These are phyloP conservation scores for Metschnikowia vanudenii DNA, from an alignment of 805 yeast genomes.

Conservation along the genomic window DNA sequence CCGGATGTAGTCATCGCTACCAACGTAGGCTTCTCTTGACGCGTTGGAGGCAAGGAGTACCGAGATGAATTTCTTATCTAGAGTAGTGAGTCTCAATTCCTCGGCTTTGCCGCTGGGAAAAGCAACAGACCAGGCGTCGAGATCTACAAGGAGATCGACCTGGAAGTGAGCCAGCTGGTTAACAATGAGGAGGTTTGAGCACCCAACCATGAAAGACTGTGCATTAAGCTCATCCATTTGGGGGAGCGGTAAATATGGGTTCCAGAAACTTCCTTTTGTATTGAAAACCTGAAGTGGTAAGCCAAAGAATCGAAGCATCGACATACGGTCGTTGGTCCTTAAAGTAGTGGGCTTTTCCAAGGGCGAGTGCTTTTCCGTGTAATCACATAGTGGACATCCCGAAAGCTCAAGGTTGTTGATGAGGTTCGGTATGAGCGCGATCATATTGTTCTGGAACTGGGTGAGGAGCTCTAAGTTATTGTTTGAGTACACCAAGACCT, in stretches of 20 bases:
- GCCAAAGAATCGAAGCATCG: conserved; percentile 78
- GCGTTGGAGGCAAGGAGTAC: conserved; percentile 46
- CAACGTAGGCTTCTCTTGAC: conserved; percentile 31
- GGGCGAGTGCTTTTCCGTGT: conserved; percentile 46
- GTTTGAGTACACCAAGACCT: conserved; percentile 69
- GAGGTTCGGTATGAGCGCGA: conserved; percentile 80
- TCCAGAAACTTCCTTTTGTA: conserved; percentile 76
- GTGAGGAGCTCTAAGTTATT: conserved; percentile 78
- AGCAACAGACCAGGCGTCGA: conserved; percentile 55
- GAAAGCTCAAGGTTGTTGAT: conserved; percentile 69
- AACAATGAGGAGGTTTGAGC: conserved; percentile 78
- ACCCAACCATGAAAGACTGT: conserved; percentile 72
- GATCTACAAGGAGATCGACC: conserved; percentile 71
- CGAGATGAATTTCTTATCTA: conserved; percentile 77
- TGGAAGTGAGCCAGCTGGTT: conserved; percentile 56
- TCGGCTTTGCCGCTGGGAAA: conserved; percentile 39
- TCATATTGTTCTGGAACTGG: conserved; percentile 75
- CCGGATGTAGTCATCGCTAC: conserved; percentile 79
- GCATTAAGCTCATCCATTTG: conserved; percentile 77
- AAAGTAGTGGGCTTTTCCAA: conserved; percentile 63
- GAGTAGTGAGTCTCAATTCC: conserved; percentile 30
- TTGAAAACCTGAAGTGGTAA: conserved; percentile 85
- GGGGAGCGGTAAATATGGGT: conserved; percentile 92
- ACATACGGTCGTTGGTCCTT: conserved; percentile 72
- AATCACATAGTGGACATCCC: conserved; percentile 71